Percentiles rank a stretch among this genome's conserved stretches.
Conservation (phyloP, 176 grass and related monocot genomes). For the Eleusine coracana region DNA sequence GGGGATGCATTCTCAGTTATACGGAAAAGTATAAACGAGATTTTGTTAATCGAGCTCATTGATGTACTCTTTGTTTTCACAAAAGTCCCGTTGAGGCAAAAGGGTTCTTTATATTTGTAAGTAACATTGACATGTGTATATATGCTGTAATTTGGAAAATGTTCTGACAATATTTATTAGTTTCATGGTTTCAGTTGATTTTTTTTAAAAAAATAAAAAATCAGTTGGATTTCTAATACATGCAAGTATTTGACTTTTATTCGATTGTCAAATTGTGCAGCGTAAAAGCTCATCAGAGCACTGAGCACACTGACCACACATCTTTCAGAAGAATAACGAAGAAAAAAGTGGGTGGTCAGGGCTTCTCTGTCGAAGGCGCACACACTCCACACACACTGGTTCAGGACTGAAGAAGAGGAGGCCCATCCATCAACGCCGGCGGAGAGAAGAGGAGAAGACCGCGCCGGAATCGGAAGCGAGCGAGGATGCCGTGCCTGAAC, state of each 20-base stretch:
- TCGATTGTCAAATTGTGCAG: background rate
- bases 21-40: too few relatives aligned
- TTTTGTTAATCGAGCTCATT: background rate
- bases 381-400: background rate
- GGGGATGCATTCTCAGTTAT: background rate
- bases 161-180: background rate
- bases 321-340: background rate
- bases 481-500: conserved; percentile 85
- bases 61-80: background rate
- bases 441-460: background rate
- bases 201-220: too few relatives aligned
- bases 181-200: background rate
- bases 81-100: background rate
- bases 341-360: background rate
- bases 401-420: background rate
- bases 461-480: background rate
- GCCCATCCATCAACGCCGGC: background rate
- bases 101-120: background rate
- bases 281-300: background rate
- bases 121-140: background rate
- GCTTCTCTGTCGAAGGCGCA: background rate
- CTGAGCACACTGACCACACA: background rate
- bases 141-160: background rate
- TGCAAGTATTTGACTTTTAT: background rate
- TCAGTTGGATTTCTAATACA: too few relatives aligned